Evolutionary conservation across 129 eudicot genomes (phyloP), one percentile per base, ranked within the genome.

Genomic region (Pulicaria dysenterica): DNA sequence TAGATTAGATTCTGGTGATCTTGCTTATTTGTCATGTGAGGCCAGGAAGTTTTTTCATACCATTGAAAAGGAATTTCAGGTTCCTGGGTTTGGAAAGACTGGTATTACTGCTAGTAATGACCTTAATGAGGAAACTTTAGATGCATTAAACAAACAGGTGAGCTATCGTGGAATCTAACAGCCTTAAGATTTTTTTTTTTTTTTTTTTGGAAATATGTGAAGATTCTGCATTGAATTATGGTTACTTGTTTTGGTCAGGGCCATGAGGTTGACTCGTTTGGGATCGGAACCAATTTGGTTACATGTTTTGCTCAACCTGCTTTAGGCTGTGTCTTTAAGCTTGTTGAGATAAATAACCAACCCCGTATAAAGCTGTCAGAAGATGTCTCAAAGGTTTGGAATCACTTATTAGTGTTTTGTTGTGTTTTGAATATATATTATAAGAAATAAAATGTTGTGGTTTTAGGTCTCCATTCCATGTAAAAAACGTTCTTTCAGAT

Each of bases 301-400:
- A 95, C 99, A 39, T 95, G 99, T 79, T 95, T 82, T 83, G 84
- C 99, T 80, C 99, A 95, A 81, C 91, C 99, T 66, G 99, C 99
- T 58, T 79, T 95, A 31, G 99, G 99, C 58, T 90, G 94, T 75
- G 99, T 95, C 58, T 95, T 88, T 83, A 95, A 95, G 88, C 95
- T 95, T 74, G 99, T 95, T 58, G 99, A 95, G 77, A 90, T 95
- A 60, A 95, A 95, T 72, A 80, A 86, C 41, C 97, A 95, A 80
- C 99, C 99, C 13, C 95, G 99, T 8, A 95, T 95, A 59, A 95
- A 95, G 71, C 89, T 95, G 31, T 95, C 99, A 10, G 99, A 95
- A 85, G 99, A 95, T 59, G 86, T 95, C 63, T 85, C 99, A 71
- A 95, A 95, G 99, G 99, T 90, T 64, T 75, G 84, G 60, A 59